phyloP scores from a whole-genome alignment of 116 monocot genomes.

The Cymodocea nodosa region DNA sequence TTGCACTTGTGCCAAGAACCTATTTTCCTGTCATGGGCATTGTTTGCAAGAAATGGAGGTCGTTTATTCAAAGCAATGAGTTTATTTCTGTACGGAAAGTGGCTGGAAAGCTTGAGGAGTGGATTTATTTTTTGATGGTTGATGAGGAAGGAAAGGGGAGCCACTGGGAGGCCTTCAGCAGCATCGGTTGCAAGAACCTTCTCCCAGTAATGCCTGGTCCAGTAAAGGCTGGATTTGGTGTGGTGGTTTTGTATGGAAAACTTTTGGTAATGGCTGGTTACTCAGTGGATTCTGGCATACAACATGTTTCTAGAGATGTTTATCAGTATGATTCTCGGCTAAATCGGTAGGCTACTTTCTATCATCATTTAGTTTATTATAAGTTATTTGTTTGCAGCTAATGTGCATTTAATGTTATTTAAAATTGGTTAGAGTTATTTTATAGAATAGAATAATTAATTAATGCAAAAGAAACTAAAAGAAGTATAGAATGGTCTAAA shows the following conservation, averaged over 20 bases:
- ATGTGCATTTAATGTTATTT: too few relatives aligned
- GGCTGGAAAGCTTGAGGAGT: conserved; percentile 64
- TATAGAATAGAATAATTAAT: too few relatives aligned
- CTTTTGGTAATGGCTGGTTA: conserved; percentile 72
- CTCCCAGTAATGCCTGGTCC: conserved; percentile 85
- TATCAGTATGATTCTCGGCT: conserved; percentile 74
- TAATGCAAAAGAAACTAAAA: too few relatives aligned
- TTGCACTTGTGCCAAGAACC: conserved; percentile 53
- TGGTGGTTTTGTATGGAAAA: conserved; percentile 57
- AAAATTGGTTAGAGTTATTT: too few relatives aligned
- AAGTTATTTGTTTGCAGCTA: too few relatives aligned
- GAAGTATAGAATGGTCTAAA: too few relatives aligned
- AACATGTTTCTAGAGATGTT: conserved; percentile 53
- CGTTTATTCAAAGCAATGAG: conserved; percentile 70
- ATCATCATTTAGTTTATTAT: background rate
- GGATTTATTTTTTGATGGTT: conserved; percentile 59
- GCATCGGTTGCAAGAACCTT: conserved; percentile 9
- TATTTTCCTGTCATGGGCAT: conserved; percentile 44
- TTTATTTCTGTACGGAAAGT: conserved; percentile 52
- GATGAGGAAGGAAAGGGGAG: conserved; percentile 46
- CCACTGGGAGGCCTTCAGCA: conserved; percentile 61
- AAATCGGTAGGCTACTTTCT: conserved; percentile 33
- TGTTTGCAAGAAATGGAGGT: conserved; percentile 75
- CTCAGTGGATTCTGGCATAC: conserved; percentile 20
- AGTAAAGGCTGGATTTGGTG: conserved; percentile 60